Conservation (phyloP, 1,284 basidiomycete species). For the Cystobasidium slooffiae region DNA sequence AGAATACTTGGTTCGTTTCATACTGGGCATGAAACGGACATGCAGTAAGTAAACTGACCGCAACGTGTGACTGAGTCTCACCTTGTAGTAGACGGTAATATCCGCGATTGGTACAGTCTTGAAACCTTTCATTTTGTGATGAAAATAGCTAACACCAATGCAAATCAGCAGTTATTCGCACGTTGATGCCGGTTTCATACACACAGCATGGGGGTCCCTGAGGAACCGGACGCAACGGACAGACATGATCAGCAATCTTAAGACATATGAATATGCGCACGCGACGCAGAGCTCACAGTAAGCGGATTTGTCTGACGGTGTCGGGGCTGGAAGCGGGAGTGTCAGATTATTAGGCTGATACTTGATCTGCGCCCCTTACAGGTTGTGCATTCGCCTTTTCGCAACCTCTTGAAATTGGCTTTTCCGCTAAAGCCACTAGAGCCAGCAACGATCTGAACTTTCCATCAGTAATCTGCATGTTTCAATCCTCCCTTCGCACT, state of each 20-base stretch:
- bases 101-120: neutral
- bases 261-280: no score
- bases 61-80: neutral
- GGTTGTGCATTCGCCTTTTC: constrained; percentile 13
- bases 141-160: constrained; percentile 1
- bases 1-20: constrained; percentile 1
- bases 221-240: neutral
- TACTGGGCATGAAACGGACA: neutral
- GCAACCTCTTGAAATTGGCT: neutral
- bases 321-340: neutral
- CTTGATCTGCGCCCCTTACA: neutral
- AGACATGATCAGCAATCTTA: neutral
- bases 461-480: neutral
- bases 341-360: neutral
- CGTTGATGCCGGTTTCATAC: no score
- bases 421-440: constrained; percentile 7
- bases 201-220: constrained; percentile 26
- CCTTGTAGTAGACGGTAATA: constrained; percentile 32
- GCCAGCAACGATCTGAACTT: constrained; percentile 20
- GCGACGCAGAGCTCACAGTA: constrained; percentile 11
- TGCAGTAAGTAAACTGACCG: neutral
- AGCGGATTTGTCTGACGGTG: constrained; percentile 9
- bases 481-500: neutral
- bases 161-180: no score
- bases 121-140: constrained; percentile 35